Conservation (phyloP, 2,329 filamentous ascomycete species). For the Nemania diffusa region DNA sequence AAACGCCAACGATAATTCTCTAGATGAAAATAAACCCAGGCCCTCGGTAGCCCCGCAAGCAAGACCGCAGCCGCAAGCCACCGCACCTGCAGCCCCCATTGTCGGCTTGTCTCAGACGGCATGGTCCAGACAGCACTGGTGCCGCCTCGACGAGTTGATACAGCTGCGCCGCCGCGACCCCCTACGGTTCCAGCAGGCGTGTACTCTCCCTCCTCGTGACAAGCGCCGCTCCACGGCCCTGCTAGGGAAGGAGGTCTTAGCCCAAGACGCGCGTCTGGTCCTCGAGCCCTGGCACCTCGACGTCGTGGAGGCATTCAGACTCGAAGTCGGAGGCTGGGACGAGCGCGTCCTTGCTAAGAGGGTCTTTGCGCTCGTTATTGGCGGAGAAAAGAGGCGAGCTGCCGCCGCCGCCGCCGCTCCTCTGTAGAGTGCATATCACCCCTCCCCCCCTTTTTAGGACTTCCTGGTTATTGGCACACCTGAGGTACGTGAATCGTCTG, state of each 20-base stretch:
- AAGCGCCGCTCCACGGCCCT: slow-evolving; percentile 44
- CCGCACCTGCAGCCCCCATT: background rate
- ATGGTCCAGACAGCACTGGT: slow-evolving; percentile 66
- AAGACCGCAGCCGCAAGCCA: background rate
- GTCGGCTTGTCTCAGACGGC: slow-evolving; percentile 53
- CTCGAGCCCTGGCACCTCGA: slow-evolving; percentile 68
- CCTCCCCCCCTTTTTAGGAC: background rate
- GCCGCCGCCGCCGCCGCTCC: background rate
- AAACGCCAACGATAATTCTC: slow-evolving; percentile 31
- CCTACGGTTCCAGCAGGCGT: slow-evolving; percentile 51
- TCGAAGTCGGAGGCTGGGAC: slow-evolving; percentile 61
- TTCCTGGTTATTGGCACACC: background rate
- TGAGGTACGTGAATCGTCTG: background rate
- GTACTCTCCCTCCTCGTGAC: slow-evolving; percentile 36
- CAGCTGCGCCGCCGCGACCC: slow-evolving; percentile 59
- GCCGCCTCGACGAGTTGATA: slow-evolving; percentile 62
- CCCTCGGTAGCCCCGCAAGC: slow-evolving; percentile 2
- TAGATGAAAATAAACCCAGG: slow-evolving; percentile 12
- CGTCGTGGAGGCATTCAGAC: slow-evolving; percentile 64
- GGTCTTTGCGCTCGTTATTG: slow-evolving; percentile 64
- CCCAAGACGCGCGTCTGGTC: slow-evolving; percentile 58
- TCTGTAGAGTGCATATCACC: slow-evolving; percentile 3
- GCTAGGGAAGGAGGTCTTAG: slow-evolving; percentile 60
- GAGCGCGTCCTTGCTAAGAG: slow-evolving; percentile 61
- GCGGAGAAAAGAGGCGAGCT: slow-evolving; percentile 55